Evolutionary conservation across 352 stramenopile genomes (phyloP).

Genomic region (Phytophthora hibernalis): DNA sequence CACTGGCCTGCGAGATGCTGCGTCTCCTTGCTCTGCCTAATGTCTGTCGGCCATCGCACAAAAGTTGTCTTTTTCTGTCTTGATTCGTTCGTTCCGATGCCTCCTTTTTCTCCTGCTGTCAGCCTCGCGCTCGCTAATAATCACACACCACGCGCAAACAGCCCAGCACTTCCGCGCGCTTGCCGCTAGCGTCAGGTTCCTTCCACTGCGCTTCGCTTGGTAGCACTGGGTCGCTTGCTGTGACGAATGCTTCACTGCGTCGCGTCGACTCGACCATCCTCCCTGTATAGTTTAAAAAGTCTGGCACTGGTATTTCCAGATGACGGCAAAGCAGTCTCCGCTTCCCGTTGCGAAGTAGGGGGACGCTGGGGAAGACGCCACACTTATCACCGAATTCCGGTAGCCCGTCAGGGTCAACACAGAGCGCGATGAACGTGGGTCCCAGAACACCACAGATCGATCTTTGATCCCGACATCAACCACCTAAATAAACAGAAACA

Average conservation of each 20-base stretch:
- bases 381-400: constrained; percentile 90
- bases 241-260: constrained; percentile 23
- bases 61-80: constrained; percentile 42
- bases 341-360: constrained; percentile 89
- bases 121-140: constrained; percentile 32
- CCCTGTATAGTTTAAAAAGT: constrained; percentile 85
- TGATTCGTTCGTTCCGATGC: constrained; percentile 42
- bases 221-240: constrained; percentile 10
- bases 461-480: constrained; percentile 90
- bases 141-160: constrained; percentile 14
- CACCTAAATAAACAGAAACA: constrained; percentile 47
- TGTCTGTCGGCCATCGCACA: constrained; percentile 42
- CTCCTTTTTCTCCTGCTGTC: constrained; percentile 27
- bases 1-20: constrained; percentile 3
- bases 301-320: constrained; percentile 91
- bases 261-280: constrained; percentile 34
- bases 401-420: constrained; percentile 86
- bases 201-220: constrained; percentile 37
- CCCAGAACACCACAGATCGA: constrained; percentile 89
- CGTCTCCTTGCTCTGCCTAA: constrained; percentile 36
- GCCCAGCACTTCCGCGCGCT: constrained; percentile 14
- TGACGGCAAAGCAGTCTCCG: constrained; percentile 84
- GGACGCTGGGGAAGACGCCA: constrained; percentile 82
- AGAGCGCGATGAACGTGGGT: constrained; percentile 81
- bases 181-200: constrained; percentile 27